Conservation (phyloP, 495 filamentous ascomycete species). For the Lentithecium fluviatile region DNA sequence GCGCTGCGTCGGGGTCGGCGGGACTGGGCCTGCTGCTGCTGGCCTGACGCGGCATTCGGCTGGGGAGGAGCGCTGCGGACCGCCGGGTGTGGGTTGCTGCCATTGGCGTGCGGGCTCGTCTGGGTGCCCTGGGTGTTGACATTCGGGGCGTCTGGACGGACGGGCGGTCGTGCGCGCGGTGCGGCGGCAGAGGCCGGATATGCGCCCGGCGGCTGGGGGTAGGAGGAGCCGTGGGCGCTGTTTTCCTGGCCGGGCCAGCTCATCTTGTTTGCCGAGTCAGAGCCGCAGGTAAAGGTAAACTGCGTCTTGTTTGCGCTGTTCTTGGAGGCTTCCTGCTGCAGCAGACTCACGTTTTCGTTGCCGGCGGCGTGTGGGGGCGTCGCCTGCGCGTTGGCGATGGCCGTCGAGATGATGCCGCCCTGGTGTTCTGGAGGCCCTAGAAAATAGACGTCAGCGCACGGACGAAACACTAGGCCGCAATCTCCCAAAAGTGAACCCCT, state of each 20-base stretch:
- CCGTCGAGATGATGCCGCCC: constrained; percentile 80
- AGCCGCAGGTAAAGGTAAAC: constrained; percentile 89
- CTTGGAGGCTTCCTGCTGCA: constrained; percentile 67
- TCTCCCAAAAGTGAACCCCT: constrained; percentile 7
- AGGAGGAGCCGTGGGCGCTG: too few species aligned
- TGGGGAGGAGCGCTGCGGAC: constrained; percentile 30
- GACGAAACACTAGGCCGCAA: constrained; percentile 20
- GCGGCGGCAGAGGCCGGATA: constrained; percentile 15
- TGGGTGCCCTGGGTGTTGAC: constrained; percentile 62
- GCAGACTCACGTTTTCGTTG: constrained; percentile 71
- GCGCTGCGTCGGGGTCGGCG: constrained; percentile 59
- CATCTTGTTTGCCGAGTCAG: constrained; percentile 66
- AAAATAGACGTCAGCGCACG: constrained; percentile 45
- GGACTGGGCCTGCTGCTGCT: constrained; percentile 29
- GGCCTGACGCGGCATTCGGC: constrained; percentile 11
- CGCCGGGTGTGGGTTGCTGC: constrained; percentile 38
- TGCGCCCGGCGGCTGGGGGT: constrained; percentile 16
- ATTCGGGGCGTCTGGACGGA: constrained; percentile 37
- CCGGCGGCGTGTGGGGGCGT: constrained; percentile 55
- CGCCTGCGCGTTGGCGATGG: constrained; percentile 79
- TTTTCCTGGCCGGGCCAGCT: constrained; percentile 32
- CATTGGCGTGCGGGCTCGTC: constrained; percentile 56
- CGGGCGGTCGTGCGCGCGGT: constrained; percentile 7
- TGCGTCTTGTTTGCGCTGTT: constrained; percentile 67
- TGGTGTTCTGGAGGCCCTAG: constrained; percentile 28